Evolutionary conservation across 768 basidiomycete species (phyloP).

Genomic region (Leccinum rimulosum): DNA sequence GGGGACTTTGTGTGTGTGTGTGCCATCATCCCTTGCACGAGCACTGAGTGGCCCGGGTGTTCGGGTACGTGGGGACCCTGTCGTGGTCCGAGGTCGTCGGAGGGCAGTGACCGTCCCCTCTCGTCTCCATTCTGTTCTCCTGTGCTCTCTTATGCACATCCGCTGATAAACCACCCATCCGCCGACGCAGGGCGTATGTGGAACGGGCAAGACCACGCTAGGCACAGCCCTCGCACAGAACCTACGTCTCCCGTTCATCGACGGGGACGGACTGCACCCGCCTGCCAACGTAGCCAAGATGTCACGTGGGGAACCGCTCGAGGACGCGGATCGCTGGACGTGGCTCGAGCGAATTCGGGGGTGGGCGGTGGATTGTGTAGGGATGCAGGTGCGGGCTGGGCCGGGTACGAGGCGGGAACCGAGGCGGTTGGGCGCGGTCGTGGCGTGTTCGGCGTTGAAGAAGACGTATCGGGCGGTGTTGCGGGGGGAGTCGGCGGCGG

Average conservation of each 20-base stretch:
- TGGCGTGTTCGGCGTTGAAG: slow-evolving; percentile 87
- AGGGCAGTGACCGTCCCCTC: too few species aligned
- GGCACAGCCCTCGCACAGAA: slow-evolving; percentile 58
- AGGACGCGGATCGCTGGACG: slow-evolving; percentile 78
- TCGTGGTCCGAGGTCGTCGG: too few species aligned
- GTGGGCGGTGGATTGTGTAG: slow-evolving; percentile 43
- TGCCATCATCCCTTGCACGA: too few species aligned
- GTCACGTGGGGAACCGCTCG: slow-evolving; percentile 70
- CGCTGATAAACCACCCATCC: not conserved
- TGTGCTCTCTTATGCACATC: too few species aligned
- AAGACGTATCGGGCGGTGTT: slow-evolving; percentile 77
- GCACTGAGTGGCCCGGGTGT: too few species aligned
- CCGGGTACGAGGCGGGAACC: not conserved
- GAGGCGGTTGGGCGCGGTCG: slow-evolving; percentile 56
- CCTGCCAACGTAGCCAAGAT: slow-evolving; percentile 84
- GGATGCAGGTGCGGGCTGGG: not conserved
- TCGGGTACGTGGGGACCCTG: too few species aligned
- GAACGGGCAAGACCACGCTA: slow-evolving; percentile 72
- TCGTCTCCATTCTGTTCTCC: too few species aligned
- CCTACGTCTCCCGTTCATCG: slow-evolving; percentile 74
- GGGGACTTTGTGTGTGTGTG: too few species aligned
- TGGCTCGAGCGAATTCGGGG: slow-evolving; percentile 78
- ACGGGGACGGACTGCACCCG: slow-evolving; percentile 89
- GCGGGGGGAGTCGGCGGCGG: slow-evolving; percentile 38
- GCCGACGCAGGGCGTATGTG: slow-evolving; percentile 57